Evolutionary conservation across 73 alveolate genomes (phyloP).

Genomic region (Halteria grandinella): DNA sequence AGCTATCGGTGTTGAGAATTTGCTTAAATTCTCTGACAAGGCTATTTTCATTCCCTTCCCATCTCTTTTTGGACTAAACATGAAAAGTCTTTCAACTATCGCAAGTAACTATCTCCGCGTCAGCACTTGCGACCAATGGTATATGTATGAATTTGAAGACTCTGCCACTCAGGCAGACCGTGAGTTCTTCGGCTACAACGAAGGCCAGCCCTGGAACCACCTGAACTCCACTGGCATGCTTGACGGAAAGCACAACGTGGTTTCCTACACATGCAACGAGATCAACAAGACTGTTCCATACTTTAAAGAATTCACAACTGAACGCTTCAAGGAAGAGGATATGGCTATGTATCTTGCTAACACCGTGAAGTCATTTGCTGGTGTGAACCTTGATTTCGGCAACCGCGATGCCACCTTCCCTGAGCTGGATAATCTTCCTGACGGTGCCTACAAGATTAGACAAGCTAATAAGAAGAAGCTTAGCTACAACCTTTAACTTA

Average conservation of each 20-base stretch:
- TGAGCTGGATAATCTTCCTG: slow-evolving; percentile 83
- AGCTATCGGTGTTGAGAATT: slow-evolving; percentile 62
- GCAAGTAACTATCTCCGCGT: slow-evolving; percentile 60
- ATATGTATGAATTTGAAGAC: slow-evolving; percentile 45
- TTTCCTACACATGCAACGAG: slow-evolving; percentile 50
- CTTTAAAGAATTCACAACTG: slow-evolving; percentile 43
- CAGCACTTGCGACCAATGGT: slow-evolving; percentile 76
- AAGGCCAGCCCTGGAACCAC: slow-evolving; percentile 55
- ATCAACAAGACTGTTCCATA: slow-evolving; percentile 62
- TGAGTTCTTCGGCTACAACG: slow-evolving; percentile 74
- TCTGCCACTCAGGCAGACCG: slow-evolving; percentile 40
- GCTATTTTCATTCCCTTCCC: slow-evolving; percentile 71
- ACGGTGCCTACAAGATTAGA: slow-evolving; percentile 90
- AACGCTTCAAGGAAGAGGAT: no score
- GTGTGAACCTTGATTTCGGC: slow-evolving; percentile 69
- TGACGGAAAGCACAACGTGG: slow-evolving; percentile 20
- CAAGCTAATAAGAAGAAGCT: slow-evolving; percentile 75
- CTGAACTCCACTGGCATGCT: slow-evolving; percentile 63
- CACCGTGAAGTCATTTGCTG: slow-evolving; percentile 75
- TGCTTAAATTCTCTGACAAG: slow-evolving; percentile 66
- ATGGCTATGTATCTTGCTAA: no score
- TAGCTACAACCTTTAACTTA: slow-evolving; percentile 84
- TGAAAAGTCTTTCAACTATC: slow-evolving; percentile 52
- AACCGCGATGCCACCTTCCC: no score
- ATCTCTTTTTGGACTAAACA: slow-evolving; percentile 20